Percentiles rank a stretch among this genome's conserved stretches.
Evolutionary conservation across 345 rosid species (phyloP).

Genomic region (Euphorbia lathyris): DNA sequence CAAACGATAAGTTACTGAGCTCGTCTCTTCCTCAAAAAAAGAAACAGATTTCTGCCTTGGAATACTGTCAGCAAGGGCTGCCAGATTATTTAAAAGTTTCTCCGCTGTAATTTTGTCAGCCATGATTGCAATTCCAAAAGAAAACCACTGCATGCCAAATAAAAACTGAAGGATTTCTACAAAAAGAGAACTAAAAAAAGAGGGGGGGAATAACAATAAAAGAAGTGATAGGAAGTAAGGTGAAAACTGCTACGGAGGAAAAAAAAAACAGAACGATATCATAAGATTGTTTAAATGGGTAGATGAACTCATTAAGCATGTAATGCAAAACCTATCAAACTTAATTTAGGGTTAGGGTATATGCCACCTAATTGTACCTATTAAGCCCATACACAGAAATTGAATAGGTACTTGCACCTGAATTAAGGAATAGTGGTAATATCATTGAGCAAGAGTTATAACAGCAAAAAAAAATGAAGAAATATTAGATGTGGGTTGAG

Average conservation of each 20-base stretch:
- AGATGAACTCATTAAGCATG: background rate
- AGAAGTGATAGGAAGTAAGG: background rate
- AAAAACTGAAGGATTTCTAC: background rate
- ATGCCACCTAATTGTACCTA: too few species aligned
- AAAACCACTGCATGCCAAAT: background rate
- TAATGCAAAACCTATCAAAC: background rate
- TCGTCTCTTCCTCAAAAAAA: constrained; percentile 55
- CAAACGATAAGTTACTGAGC: constrained; percentile 49
- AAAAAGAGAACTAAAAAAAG: background rate
- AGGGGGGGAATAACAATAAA: background rate
- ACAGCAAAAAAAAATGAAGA: background rate
- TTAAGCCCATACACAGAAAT: too few species aligned
- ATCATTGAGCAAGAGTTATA: background rate
- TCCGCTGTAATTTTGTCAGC: constrained; percentile 68
- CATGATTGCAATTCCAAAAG: constrained; percentile 47
- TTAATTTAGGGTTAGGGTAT: too few species aligned
- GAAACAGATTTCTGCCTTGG: constrained; percentile 61
- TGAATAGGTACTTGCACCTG: background rate
- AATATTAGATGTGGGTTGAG: background rate
- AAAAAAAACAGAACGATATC: background rate
- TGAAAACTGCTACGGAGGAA: background rate
- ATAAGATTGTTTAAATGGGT: background rate
- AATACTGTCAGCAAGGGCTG: constrained; percentile 54
- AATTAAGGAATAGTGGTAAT: background rate
- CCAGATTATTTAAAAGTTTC: constrained; percentile 46